Evolutionary conservation across 1,139 yeast species (phyloP).

Genomic region (Hansenula lynferdii): DNA sequence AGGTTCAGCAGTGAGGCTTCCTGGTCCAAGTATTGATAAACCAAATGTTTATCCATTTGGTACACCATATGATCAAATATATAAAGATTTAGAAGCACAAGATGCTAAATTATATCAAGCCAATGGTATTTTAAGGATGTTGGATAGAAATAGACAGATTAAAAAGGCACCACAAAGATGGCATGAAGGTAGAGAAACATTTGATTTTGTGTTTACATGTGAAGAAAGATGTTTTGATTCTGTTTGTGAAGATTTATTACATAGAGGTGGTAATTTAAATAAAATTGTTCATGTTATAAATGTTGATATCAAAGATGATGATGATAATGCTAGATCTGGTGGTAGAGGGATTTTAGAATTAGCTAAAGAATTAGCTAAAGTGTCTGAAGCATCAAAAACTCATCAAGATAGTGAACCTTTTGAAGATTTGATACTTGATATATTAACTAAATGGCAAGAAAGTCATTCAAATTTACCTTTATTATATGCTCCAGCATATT

Average conservation of each 20-base stretch:
- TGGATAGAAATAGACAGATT: constrained; percentile 81
- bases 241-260: constrained; percentile 87
- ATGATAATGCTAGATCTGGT: constrained; percentile 89
- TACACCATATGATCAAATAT: constrained; percentile 87
- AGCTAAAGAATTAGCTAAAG: constrained; percentile 46
- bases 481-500: constrained; percentile 76
- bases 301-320: constrained; percentile 93
- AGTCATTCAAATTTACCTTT: constrained; percentile 74
- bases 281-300: constrained; percentile 85
- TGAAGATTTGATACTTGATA: constrained; percentile 71
- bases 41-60: constrained; percentile 95
- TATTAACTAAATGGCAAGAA: constrained; percentile 80
- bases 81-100: constrained; percentile 69
- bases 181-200: constrained; percentile 56
- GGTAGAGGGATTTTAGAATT: constrained; percentile 85
- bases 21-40: constrained; percentile 87
- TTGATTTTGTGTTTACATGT: constrained; percentile 92
- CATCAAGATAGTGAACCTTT: constrained; percentile 41
- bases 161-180: constrained; percentile 93
- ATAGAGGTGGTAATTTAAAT: constrained; percentile 61
- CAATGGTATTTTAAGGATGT: constrained; percentile 88
- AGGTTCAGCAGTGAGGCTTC: constrained; percentile 92
- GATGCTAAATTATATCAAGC: constrained; percentile 73
- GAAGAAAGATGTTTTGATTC: constrained; percentile 97
- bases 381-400: constrained; percentile 23